Evolutionary conservation across 179 eudicot genomes (phyloP), one percentile per base, ranked within the genome.

Genomic region (Heliamphora pulchella): DNA sequence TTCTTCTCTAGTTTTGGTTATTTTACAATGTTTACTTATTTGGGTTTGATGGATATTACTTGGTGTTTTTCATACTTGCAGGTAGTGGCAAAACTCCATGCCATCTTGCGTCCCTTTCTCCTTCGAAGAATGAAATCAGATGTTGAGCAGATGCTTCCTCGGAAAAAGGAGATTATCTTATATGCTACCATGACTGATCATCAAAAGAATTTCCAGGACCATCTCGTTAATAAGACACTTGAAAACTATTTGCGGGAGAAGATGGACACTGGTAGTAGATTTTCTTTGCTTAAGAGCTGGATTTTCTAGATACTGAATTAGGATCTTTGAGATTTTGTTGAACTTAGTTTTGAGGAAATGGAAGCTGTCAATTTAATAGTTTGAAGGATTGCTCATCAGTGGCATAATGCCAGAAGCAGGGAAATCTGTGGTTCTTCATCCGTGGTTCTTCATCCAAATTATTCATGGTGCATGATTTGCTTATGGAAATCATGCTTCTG

Each of bases 1-100:
- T 74, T 39, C 46, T 18, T 61, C 43, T 31, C 69, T 76, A 17
- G 41, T 71, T 65, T 11, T 41, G 39, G 74, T 9, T 81, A 3
- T 66, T 58, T 51, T 43, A 41, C 4, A n/a, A 14, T 14, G 59
- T 31, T 44, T 53, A 31, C 63, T 54, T 50, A 11, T 48, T 51
- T 14, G n/a, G 51, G 17, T 51, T 79, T 4, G 18, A 2, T 57
- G 55, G 51, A 13, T 81, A 59, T 8, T 76, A 17, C 71, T 46
- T 2, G 8, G 14, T 76, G 14, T 44, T 59, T 48, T 68, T 69
- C 17, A 17, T 69, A 58, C 76, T 71, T 81, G 71, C 87, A 94
- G 98, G 93, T 97, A 81, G 97, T 97, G 78, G 89, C 91, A 74
- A 97, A 97, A 85, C 97, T 97, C 73, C 99, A 94, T 88, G 87